phyloP scores from a whole-genome alignment of 2,329 filamentous ascomycete genomes.

The Alternaria viburni region DNA sequence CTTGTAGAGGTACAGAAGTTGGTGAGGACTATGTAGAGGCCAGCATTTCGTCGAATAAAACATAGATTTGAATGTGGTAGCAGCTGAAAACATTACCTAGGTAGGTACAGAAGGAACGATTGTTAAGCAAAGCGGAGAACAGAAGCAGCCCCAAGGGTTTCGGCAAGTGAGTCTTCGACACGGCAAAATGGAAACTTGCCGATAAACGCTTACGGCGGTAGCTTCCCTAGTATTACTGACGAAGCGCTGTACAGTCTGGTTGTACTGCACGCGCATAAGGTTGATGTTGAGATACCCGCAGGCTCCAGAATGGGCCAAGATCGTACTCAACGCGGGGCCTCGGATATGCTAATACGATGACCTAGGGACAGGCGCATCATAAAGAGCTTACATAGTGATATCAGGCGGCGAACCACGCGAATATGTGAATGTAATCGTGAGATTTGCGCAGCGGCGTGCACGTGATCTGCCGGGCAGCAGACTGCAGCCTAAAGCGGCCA shows the following conservation, averaged over 20 bases:
- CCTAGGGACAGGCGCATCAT: background rate
- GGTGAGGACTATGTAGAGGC: too few relatives aligned
- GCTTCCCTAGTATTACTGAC: too few relatives aligned
- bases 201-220: too few relatives aligned
- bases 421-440: background rate
- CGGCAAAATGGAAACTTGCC: background rate
- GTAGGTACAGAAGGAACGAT: background rate
- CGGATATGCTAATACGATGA: background rate
- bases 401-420: background rate
- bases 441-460: background rate
- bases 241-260: background rate
- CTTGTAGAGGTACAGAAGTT: too few relatives aligned
- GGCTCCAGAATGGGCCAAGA: background rate
- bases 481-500: slow-evolving; percentile 5
- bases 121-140: background rate
- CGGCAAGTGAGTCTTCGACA: background rate
- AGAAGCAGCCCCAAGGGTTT: background rate
- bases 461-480: background rate
- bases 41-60: background rate
- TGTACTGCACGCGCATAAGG: background rate
- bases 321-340: background rate
- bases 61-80: background rate
- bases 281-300: background rate
- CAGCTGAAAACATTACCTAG: background rate
- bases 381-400: background rate